Base-by-base conservation (phyloP, 2,329 filamentous ascomycete genomes). In the Ceratocystis alfenasii region DNA sequence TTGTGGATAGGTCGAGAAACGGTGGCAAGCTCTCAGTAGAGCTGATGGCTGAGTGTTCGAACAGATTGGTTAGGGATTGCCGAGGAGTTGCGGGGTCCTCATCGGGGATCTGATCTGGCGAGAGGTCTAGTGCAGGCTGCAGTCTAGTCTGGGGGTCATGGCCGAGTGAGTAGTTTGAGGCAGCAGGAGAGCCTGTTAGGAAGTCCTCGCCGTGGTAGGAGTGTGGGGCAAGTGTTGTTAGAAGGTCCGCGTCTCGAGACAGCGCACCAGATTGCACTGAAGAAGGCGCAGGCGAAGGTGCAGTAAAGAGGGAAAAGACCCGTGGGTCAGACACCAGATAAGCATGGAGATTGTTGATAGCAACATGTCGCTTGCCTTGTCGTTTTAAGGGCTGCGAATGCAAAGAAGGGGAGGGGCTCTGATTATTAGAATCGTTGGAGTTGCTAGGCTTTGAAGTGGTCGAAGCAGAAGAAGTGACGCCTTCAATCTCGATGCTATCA, bases 321-420 rank as follows among this genome's bases (percentile, higher is more conserved):
- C 83, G 84, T 20, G 84, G 83, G 70, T 89, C 86, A 2, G 86
- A 87, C 50, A 89, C 84, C 33, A 89, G 73, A 69, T 81, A 82
- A 15, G 85, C 86, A 25, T 82, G 81, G 41, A 90, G 81, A 63
- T 82, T 82, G 17, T 81, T 80, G n/a, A 89, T 75, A 17, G 79
- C 81, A 62, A 89, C 77, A 67, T 85, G 82, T 28, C 86, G 80
- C 72, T 88, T 88, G 25, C 86, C 86, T 67, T 85, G 78, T 45
- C 66, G 64, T 55, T 50, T 46, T n/a, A 20, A 28, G 22, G 46
- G 62, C 2, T 60, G 60, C 10, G 61, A 25, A 22, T 50, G 20
- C 22, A 22, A 53, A 28, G 48, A 28, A 25, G 48, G 4, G 15
- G 59, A 2, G 45, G 50, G 2, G 44, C 12, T 25, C 20, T 22